Evolutionary conservation across 352 stramenopile species (phyloP).

Genomic region (Phytophthora pluvialis): DNA sequence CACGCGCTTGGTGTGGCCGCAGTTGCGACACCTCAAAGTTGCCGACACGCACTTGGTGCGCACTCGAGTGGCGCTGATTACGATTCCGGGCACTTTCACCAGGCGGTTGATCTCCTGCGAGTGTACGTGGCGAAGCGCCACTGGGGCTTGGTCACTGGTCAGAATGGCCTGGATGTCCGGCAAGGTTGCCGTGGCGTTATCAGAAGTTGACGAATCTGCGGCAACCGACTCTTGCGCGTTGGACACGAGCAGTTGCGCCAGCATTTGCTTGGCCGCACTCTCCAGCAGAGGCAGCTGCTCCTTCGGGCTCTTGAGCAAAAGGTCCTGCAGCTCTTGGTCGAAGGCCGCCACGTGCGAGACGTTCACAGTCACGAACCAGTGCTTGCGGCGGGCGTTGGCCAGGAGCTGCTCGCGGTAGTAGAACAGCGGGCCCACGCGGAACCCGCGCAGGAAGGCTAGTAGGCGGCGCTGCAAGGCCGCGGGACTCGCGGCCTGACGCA

Average conservation of each 20-base stretch:
- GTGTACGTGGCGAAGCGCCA: conserved; percentile 83
- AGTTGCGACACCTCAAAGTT: conserved; percentile 91
- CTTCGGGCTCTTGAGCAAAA: conserved; percentile 85
- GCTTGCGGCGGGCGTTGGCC: conserved; percentile 77
- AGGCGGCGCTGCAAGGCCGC: conserved; percentile 70
- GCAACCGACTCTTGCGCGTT: conserved; percentile 34
- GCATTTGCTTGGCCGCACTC: conserved; percentile 82
- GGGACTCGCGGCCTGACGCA: conserved; percentile 52
- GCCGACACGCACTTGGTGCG: conserved; percentile 93
- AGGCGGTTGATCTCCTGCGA: conserved; percentile 91
- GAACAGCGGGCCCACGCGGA: conserved; percentile 86
- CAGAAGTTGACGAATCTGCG: conserved; percentile 13
- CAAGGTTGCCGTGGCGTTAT: conserved; percentile 29
- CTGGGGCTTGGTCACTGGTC: conserved; percentile 73
- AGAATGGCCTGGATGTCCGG: conserved; percentile 87
- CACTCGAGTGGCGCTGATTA: conserved; percentile 95
- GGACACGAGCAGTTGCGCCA: conserved; percentile 65
- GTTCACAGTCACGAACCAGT: conserved; percentile 84
- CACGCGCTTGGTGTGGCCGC: conserved; percentile 75
- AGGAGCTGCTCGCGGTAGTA: conserved; percentile 92
- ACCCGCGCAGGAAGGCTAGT: conserved; percentile 89
- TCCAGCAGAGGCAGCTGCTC: conserved; percentile 89
- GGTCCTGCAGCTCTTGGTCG: conserved; percentile 85
- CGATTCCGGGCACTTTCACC: conserved; percentile 95
- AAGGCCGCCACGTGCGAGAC: conserved; percentile 87